A percentile compares a stretch with the other conserved stretches of the same genome.
phyloP scores from a whole-genome alignment of 176 grass and related monocot species.

The Bonia amplexicaulis region DNA sequence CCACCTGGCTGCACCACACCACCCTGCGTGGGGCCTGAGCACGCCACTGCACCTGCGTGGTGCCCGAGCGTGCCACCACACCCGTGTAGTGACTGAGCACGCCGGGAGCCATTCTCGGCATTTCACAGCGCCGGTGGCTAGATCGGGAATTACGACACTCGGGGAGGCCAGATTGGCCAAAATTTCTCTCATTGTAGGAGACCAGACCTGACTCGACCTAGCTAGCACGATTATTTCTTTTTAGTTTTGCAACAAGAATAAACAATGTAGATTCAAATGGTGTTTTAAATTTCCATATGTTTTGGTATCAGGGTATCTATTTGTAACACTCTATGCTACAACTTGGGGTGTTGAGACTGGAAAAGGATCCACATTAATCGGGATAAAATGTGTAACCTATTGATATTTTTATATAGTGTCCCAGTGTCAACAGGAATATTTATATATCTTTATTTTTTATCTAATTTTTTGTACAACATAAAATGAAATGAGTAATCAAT shows the following conservation, averaged over 20 bases:
- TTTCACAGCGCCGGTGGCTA: too few species aligned
- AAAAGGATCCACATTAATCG: background rate
- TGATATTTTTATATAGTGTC: background rate
- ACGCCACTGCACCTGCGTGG: too few species aligned
- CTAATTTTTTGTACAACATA: background rate
- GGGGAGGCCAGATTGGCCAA: too few species aligned
- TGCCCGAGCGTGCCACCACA: too few species aligned
- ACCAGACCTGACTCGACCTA: too few species aligned
- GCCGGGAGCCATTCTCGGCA: too few species aligned
- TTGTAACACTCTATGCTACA: background rate
- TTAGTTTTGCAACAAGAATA: background rate
- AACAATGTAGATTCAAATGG: background rate
- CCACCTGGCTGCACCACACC: too few species aligned
- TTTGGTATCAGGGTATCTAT: background rate
- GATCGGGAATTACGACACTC: too few species aligned
- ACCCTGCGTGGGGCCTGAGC: too few species aligned
- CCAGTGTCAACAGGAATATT: background rate
- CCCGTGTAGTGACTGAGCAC: too few species aligned
- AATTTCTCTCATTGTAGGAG: too few species aligned
- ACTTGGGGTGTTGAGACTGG: background rate
- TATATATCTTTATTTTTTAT: background rate
- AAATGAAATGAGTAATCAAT: background rate
- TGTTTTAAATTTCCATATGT: background rate
- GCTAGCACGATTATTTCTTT: background rate
- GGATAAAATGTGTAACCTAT: background rate